Percentiles rank a stretch among this genome's conserved stretches.
These are phyloP conservation scores for Penicillium verhagenii DNA, from an alignment of 495 filamentous ascomycete species.

Conservation along the genomic window DNA sequence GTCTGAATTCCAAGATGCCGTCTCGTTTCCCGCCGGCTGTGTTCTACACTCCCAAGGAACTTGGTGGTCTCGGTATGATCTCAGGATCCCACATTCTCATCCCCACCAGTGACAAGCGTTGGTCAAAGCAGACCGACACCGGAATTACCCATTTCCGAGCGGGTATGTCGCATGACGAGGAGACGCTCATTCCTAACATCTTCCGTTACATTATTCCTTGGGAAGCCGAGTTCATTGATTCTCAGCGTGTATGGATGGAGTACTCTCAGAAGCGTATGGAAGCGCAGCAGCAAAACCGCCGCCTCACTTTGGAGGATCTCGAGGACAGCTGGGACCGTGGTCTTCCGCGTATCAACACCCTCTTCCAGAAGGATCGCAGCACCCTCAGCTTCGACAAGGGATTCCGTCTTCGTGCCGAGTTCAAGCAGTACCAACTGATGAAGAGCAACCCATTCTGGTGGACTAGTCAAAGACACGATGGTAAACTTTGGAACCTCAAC, in stretches of 20 bases:
- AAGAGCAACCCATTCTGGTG: conserved; percentile 99
- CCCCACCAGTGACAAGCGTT: conserved; percentile 95
- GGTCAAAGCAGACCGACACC: conserved; percentile 96
- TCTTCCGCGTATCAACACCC: conserved; percentile 95
- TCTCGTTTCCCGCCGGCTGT: conserved; percentile 98
- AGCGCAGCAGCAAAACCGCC: conserved; percentile 95
- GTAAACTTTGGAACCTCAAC: conserved; percentile 98
- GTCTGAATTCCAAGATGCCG: conserved; percentile 99
- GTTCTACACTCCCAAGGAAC: conserved; percentile 98
- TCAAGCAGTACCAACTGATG: conserved; percentile 98
- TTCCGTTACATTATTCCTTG: conserved; percentile 99
- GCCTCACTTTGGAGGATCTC: conserved; percentile 92
- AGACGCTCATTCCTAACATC: conserved; percentile 97
- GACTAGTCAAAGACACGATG: conserved; percentile 97
- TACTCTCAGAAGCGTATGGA: conserved; percentile 98
- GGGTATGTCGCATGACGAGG: conserved; percentile 98
- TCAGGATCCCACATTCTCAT: conserved; percentile 98
- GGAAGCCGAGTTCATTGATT: conserved; percentile 99
- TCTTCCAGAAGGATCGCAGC: conserved; percentile 98
- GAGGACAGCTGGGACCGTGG: conserved; percentile 99
- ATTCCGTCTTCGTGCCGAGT: conserved; percentile 93
- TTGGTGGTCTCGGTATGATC: conserved; percentile 98
- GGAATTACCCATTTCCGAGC: conserved; percentile 97
- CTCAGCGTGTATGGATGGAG: conserved; percentile 97
- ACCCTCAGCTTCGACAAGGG: conserved; percentile 99